Conservation (phyloP, 768 basidiomycete species). For the Auricularia cornea region DNA sequence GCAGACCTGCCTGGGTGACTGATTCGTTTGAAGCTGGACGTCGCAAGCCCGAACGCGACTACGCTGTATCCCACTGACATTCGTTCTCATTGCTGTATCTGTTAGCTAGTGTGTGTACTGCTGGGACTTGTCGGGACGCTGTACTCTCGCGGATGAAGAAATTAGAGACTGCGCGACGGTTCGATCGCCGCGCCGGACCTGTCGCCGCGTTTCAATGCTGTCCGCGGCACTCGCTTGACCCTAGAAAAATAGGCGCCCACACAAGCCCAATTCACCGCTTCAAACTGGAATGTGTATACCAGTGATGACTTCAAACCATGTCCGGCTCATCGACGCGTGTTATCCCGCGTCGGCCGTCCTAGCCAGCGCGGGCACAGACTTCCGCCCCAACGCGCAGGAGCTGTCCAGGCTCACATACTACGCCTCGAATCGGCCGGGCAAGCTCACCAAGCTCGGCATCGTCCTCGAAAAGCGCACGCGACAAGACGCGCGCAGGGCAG, state of each 20-base stretch:
- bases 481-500: constrained; percentile 57
- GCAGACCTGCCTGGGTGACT: constrained; percentile 56
- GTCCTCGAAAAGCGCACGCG: constrained; percentile 72
- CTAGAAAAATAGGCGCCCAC: background rate
- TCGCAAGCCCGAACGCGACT: constrained; percentile 51
- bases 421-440: constrained; percentile 76
- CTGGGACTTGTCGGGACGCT: too few species aligned
- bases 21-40: constrained; percentile 59
- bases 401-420: constrained; percentile 80
- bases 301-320: constrained; percentile 70
- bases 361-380: constrained; percentile 65
- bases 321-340: constrained; percentile 75
- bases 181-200: background rate
- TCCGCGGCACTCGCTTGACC: background rate
- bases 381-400: constrained; percentile 75
- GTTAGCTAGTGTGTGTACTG: background rate
- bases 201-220: background rate
- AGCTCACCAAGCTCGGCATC: constrained; percentile 64
- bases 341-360: constrained; percentile 76
- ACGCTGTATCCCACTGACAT: constrained; percentile 23
- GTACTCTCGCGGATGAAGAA: background rate
- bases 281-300: constrained; percentile 49
- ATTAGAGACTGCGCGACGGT: background rate
- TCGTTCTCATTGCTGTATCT: background rate
- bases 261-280: background rate